phyloP scores from a whole-genome alignment of 2,329 filamentous ascomycete genomes.

The Phialophora chinensis region DNA sequence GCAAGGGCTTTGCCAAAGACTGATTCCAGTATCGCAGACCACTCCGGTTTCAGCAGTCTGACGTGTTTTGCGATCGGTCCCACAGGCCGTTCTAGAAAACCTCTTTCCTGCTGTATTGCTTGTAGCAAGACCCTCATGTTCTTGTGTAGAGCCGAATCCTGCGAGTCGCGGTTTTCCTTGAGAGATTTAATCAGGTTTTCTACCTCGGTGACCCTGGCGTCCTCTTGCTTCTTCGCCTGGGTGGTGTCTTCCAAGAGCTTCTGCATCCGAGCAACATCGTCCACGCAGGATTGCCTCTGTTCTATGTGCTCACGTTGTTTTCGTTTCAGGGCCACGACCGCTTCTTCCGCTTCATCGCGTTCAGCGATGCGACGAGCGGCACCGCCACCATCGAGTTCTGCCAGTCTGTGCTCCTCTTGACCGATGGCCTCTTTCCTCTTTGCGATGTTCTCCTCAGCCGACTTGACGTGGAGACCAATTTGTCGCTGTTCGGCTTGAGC shows the following conservation, averaged over 20 bases:
- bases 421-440: constrained; percentile 54
- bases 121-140: constrained; percentile 66
- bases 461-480: constrained; percentile 52
- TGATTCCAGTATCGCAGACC: constrained; percentile 82
- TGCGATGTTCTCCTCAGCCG: constrained; percentile 54
- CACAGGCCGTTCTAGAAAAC: constrained; percentile 75
- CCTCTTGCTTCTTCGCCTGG: constrained; percentile 50
- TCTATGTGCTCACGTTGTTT: constrained; percentile 33
- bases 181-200: constrained; percentile 61
- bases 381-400: constrained; percentile 71
- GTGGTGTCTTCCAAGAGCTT: constrained; percentile 46
- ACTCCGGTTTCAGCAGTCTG: constrained; percentile 76
- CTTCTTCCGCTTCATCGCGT: constrained; percentile 63
- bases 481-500: constrained; percentile 69
- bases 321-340: constrained; percentile 53
- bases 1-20: constrained; percentile 72
- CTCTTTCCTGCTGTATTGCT: constrained; percentile 70
- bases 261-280: constrained; percentile 48
- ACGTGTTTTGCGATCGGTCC: constrained; percentile 84
- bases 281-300: constrained; percentile 40
- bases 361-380: constrained; percentile 66
- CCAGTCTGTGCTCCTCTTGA: constrained; percentile 62
- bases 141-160: constrained; percentile 67
- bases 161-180: constrained; percentile 62
- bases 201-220: constrained; percentile 60